Conservation (phyloP, 2,329 filamentous ascomycete species). For the Thermoascus crustaceus region DNA sequence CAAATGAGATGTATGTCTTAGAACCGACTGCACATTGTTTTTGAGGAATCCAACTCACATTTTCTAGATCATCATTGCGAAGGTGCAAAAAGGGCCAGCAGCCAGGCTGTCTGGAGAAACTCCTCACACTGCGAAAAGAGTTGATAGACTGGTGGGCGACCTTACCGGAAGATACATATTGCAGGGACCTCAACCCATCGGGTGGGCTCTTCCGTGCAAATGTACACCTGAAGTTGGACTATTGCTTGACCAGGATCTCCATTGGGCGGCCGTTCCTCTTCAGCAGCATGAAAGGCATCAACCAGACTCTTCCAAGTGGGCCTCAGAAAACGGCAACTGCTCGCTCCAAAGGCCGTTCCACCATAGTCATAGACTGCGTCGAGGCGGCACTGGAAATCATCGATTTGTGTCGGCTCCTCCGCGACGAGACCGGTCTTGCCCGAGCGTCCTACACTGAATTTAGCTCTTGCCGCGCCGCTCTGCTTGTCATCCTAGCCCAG, state of each 20-base stretch:
- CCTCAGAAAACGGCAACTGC: slow-evolving; percentile 21
- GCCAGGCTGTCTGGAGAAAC: slow-evolving; percentile 31
- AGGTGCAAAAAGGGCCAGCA: slow-evolving; percentile 32
- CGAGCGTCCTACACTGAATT: slow-evolving; percentile 51
- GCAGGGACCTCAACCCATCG: slow-evolving; percentile 34
- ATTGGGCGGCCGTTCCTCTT: slow-evolving; percentile 49
- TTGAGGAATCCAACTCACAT: slow-evolving; percentile 12
- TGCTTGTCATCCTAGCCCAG: slow-evolving; percentile 41
- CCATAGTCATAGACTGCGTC: slow-evolving; percentile 45
- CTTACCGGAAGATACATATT: slow-evolving; percentile 31
- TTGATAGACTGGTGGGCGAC: slow-evolving; percentile 37
- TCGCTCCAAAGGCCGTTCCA: slow-evolving; percentile 27
- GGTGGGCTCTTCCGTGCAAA: slow-evolving; percentile 40
- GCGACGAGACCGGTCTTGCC: slow-evolving; percentile 46
- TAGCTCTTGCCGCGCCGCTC: slow-evolving; percentile 47
- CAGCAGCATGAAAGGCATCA: slow-evolving; percentile 26
- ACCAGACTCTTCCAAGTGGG: slow-evolving; percentile 12
- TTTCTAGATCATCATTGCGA: slow-evolving; percentile 29
- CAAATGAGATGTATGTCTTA: slow-evolving; percentile 31
- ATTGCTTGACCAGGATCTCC: slow-evolving; percentile 47
- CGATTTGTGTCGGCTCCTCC: slow-evolving; percentile 43
- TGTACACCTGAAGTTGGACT: slow-evolving; percentile 46
- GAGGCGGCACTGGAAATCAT: slow-evolving; percentile 46
- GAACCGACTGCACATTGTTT: neutral
- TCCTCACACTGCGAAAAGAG: slow-evolving; percentile 31